Conservation (phyloP, 345 rosid genomes). For the Moricandia arvensis region DNA sequence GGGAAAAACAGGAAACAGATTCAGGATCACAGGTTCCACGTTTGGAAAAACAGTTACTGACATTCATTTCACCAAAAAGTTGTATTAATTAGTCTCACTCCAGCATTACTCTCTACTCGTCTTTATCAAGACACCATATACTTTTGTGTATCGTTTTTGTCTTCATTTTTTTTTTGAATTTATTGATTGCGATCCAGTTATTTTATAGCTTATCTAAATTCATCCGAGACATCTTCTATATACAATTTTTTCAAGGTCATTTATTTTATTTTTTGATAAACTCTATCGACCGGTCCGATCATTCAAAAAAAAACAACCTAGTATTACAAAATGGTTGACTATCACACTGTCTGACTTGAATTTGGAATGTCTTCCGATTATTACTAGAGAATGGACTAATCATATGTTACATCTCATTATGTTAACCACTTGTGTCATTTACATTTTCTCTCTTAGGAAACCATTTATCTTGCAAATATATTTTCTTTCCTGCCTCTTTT, state of each 20-base stretch:
- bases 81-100: constrained; percentile 16
- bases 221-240: neutral
- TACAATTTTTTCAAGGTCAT: neutral
- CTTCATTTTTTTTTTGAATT: constrained; percentile 3
- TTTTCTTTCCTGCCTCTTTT: neutral
- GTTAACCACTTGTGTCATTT: no score
- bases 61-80: constrained; percentile 8
- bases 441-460: neutral
- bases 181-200: neutral
- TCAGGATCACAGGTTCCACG: constrained; percentile 9
- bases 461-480: neutral
- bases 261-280: no score
- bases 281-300: no score
- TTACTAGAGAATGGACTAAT: no score
- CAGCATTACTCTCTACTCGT: constrained; percentile 12
- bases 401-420: no score
- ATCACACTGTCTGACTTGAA: no score
- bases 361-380: no score
- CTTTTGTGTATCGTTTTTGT: neutral
- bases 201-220: neutral
- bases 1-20: neutral
- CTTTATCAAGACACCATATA: constrained; percentile 6
- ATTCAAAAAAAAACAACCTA: no score
- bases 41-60: constrained; percentile 12
- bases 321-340: no score